Base-by-base conservation (phyloP, 1,284 basidiomycete species). In the Ustilago crameri region DNA sequence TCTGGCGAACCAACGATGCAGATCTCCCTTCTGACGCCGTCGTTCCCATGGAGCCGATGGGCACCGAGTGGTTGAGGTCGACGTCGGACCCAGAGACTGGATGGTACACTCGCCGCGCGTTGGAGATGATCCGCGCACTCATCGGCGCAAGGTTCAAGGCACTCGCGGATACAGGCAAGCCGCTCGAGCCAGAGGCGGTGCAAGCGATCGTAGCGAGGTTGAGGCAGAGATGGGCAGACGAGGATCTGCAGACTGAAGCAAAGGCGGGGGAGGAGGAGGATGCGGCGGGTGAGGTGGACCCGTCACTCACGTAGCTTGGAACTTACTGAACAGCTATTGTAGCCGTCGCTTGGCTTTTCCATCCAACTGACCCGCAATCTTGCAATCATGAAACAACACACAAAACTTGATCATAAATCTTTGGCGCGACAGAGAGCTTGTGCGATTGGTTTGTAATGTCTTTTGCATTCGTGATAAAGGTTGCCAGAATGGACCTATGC, bases 81-180 rank as follows among this genome's bases (percentile, higher is more conserved):
- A 42, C 23, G 1, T 65, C 34, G 49, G 55, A 67, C 51, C 18
- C 55, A n/a, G 61, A 73, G 17, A 68, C 74, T 1, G 78, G 78
- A 3, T 80, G 78, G 78, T 80, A 78, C 44, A 61, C 76, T 0
- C 23, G 46, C 0, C n/a, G 56, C 3, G 71, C 75, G 15, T 49
- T 73, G 45, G 78, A 80, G 5, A 41, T 74, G 18, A 69, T 80
- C 14, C 62, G 74, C 10, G 51, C 68, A 2, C 32, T 74, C 1
- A 34, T 79, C 3, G 47, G 60, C 1, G 63, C 67, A 5, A 51
- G 66, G 9, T 79, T 76, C 61, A 65, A 71, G 18, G 46, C 67
- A 15, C 43, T 76, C 26, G 32, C 52, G 15, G 70, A 73, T 8
- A 53, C 52, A 2, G 51, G 40, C 4, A 38, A 24, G 27, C 45